Conservation (phyloP, 176 grass and related monocot species). For the Secale cereale region DNA sequence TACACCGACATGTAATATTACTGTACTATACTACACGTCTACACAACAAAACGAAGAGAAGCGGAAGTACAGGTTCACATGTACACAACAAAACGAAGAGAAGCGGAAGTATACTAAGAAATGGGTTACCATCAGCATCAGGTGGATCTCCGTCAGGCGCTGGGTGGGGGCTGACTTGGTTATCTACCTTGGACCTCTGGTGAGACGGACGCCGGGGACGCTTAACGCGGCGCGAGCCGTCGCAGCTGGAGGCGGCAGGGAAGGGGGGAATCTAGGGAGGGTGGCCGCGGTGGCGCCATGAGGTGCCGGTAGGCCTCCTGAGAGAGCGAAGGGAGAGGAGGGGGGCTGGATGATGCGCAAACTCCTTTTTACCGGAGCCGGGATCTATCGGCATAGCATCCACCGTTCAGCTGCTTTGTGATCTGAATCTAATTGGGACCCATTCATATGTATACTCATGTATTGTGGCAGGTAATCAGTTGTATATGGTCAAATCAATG, state of each 20-base stretch:
- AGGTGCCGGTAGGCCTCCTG: neutral
- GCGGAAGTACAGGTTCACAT: neutral
- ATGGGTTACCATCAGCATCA: neutral
- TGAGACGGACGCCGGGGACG: neutral
- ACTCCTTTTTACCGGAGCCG: too few species aligned
- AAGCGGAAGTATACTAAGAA: neutral
- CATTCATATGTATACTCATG: too few species aligned
- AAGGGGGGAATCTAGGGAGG: neutral
- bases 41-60: neutral
- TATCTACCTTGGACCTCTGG: neutral
- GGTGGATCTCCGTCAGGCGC: neutral
- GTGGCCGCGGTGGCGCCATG: neutral
- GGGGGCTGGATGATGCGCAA: too few species aligned
- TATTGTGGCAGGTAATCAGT: too few species aligned
- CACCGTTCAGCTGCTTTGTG: too few species aligned
- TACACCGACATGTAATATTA: neutral
- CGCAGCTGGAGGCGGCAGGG: neutral
- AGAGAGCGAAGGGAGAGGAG: neutral
- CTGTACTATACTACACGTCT: neutral
- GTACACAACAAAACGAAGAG: too few species aligned
- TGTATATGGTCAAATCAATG: too few species aligned
- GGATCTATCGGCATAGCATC: too few species aligned
- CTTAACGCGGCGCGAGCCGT: neutral
- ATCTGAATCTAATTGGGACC: too few species aligned
- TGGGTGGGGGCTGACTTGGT: neutral